Evolutionary conservation across 208 protist genomes (phyloP).

Genomic region (Trypanosoma mega): DNA sequence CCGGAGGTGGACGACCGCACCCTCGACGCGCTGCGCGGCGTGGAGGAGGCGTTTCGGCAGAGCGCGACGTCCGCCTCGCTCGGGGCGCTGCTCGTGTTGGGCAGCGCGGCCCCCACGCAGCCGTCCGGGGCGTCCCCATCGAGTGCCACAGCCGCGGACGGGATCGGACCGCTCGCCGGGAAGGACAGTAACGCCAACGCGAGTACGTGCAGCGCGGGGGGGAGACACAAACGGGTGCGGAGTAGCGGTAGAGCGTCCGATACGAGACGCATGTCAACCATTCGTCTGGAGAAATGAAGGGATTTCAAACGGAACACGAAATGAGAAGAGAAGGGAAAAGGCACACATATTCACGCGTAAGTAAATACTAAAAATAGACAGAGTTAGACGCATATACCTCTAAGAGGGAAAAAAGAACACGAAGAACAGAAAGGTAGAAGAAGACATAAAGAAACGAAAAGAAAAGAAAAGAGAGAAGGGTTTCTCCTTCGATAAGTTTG

Average conservation of each 20-base stretch:
- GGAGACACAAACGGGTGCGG: constrained; percentile 16
- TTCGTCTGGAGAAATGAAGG: not conserved
- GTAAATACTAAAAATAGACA: too few species aligned
- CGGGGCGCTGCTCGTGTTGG: constrained; percentile 19
- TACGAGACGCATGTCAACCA: not conserved
- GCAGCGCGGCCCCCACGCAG: constrained; percentile 14
- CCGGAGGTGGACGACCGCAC: constrained; percentile 26
- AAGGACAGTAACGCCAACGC: constrained; percentile 15
- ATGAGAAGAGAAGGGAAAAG: not conserved
- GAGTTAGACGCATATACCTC: not conserved
- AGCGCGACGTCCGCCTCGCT: constrained; percentile 25
- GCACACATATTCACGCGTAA: not conserved
- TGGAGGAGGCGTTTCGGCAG: constrained; percentile 32
- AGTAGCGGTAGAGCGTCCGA: constrained; percentile 22
- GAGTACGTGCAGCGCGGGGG: not conserved
- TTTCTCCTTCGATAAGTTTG: too few species aligned
- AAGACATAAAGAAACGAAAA: not conserved
- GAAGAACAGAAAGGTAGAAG: not conserved
- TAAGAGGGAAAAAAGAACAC: not conserved
- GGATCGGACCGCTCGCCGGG: not conserved
- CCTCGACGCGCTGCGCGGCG: constrained; percentile 36
- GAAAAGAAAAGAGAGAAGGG: too few species aligned
- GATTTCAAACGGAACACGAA: not conserved
- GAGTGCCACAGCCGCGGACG: not conserved
- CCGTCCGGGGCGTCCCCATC: constrained; percentile 19